Evolutionary conservation across 345 rosid genomes (phyloP).

Genomic region (Physaria fendleri): DNA sequence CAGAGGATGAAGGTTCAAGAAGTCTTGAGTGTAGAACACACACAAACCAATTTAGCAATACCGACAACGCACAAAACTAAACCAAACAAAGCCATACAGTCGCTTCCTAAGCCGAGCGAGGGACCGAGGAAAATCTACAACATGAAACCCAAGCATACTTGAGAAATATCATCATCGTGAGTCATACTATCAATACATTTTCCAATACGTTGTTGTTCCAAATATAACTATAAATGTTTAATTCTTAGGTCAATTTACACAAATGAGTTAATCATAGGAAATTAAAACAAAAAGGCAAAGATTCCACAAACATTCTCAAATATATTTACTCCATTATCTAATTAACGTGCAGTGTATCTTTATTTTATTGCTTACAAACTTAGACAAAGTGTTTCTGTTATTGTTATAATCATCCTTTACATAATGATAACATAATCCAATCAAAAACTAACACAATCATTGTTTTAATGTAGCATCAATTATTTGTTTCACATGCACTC

Average conservation of each 20-base stretch:
- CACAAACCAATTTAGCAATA: too few species aligned
- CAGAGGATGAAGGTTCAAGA: too few species aligned
- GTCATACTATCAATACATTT: not conserved
- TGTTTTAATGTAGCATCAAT: conserved; percentile 20
- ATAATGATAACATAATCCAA: not conserved
- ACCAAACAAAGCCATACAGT: too few species aligned
- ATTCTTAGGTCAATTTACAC: not conserved
- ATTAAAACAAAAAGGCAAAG: not conserved
- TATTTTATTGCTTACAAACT: not conserved
- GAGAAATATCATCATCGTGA: not conserved
- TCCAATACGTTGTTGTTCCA: not conserved
- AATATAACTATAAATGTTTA: not conserved
- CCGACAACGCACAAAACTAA: too few species aligned
- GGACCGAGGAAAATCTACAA: too few species aligned
- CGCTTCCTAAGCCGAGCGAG: too few species aligned
- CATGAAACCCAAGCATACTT: too few species aligned
- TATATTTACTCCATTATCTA: not conserved
- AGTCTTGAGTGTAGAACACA: too few species aligned
- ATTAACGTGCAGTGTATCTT: not conserved
- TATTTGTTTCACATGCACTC: conserved; percentile 28
- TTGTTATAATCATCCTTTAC: conserved; percentile 11
- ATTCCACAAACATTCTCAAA: conserved; percentile 28
- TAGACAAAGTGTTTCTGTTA: conserved; percentile 23
- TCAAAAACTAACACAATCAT: conserved; percentile 19
- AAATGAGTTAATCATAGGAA: not conserved